Evolutionary conservation across 2,329 filamentous ascomycete species (phyloP), one percentile per base, ranked within the genome.

Genomic region (Cladosporium sp.): DNA sequence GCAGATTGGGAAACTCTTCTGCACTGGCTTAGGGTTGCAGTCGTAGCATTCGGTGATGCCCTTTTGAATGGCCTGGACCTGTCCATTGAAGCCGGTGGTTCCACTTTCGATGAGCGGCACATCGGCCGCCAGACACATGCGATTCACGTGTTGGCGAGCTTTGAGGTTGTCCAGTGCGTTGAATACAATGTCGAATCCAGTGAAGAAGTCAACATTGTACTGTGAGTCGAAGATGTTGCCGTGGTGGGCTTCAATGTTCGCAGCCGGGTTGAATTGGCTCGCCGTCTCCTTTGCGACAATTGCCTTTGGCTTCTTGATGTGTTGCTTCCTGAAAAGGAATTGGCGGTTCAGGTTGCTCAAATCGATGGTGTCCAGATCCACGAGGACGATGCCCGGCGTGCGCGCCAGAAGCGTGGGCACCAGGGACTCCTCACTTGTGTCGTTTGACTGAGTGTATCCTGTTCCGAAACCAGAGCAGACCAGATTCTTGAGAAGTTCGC

Each of bases 351-450:
- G 79, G 66, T 98, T 98, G 72, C 90, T 95, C 18, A 98, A 78
- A 66, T 98, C 93, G 72, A 98, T 97, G 1, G 93, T 98, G 69
- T 98, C 93, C 53, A 98, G 86, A 69, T 98, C 93, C 59, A 98
- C 89, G 39, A 97, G 85, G 69, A 95, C 88, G 43, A 97, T 84
- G 71, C 95, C 87, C 4, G 62, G 58, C 50, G 59, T 59, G 15
- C 54, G 51, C 29, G 45, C 52, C 13, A 40, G n/a, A 50, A 43
- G 43, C 13, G 33, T 35, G 6, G 52, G 19, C n/a, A 45, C 27
- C 6, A 43, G 30, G 30, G 33, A 13, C 27, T 38, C 47, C 29
- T 50, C 40, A 18, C 42, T 15, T 16, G 27, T n/a, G n/a, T 42
- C 39, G 15, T 40, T 40, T 18, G 41, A 18, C 18, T 40, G 42